Conservation (phyloP, 2,329 filamentous ascomycete species). For the Lachnellula arida region DNA sequence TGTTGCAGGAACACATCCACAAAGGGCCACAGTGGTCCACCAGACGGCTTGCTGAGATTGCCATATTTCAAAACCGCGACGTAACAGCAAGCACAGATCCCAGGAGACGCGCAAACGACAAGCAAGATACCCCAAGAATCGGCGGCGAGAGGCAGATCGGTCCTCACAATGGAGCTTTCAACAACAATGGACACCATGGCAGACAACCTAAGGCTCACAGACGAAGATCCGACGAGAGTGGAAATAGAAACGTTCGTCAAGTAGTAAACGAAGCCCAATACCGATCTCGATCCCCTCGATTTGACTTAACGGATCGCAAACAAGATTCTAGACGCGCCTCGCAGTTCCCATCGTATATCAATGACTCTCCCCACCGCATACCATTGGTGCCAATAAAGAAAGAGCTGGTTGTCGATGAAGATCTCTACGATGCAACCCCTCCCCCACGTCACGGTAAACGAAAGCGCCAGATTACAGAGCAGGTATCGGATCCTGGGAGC, state of each 20-base stretch:
- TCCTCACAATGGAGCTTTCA: neutral
- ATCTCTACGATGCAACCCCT: slow-evolving; percentile 24
- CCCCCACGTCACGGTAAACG: slow-evolving; percentile 14
- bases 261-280: neutral
- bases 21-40: neutral
- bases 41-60: neutral
- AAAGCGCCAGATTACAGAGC: slow-evolving; percentile 4
- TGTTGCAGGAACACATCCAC: slow-evolving; percentile 1
- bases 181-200: neutral
- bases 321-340: neutral
- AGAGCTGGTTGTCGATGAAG: slow-evolving; percentile 15
- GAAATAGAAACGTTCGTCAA: neutral
- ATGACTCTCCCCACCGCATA: neutral
- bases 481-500: neutral
- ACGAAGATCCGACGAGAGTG: neutral
- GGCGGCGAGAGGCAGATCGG: neutral
- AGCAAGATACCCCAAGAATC: neutral
- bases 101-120: neutral
- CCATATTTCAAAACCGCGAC: neutral
- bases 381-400: slow-evolving; percentile 1
- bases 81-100: neutral
- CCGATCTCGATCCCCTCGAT: neutral
- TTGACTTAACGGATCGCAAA: neutral
- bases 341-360: neutral
- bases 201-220: neutral